Evolutionary conservation across 2,329 filamentous ascomycete species (phyloP), one percentile per base, ranked within the genome.

Genomic region (Truncatella angustata): DNA sequence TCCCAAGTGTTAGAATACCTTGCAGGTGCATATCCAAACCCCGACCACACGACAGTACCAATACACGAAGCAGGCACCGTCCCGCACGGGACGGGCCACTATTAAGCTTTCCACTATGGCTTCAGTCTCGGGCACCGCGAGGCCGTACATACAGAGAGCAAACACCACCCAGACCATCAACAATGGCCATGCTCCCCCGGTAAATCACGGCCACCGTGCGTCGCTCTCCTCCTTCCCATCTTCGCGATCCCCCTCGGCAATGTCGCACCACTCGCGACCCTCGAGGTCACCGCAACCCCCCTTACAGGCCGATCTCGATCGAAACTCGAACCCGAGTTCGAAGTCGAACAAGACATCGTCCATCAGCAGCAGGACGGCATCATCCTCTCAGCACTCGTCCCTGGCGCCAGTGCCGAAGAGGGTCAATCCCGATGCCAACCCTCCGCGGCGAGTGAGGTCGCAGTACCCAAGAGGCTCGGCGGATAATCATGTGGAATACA

Each of bases 401-500:
- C 66, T 88, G 54, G 78, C 81, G 56, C 72, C 70, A 55, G 20
- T 24, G 7, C 69, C 78, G 53, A 71, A 77, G 58, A 70, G 78
- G 68, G 61, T 76, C 66, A 72, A 83, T 66, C 70, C 77, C 54
- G 71, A 78, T 56, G 72, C 75, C 32, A 75, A 77, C 50, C 76
- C 78, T 4, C 70, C 73, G 16, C 78, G 80, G 60, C 84, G 79
- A 64, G 71, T 87, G 65, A 86, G 84, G 52, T 88, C 88, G 18
- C 88, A 91, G 63, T 92, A 91, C 64, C 88, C 88, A 14, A 78
- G 84, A n/a, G 79, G 86, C 52, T 81, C 84, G 10, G 75, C 77
- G 5, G 88, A 97, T 68, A 95, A 94, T 64, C 94, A 99, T 86
- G 94, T 99, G 72, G 94, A 99, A 69, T 99, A 97, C 67, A 97